Base-by-base conservation (phyloP, 352 stramenopile species). In the Globisporangium cylindrosporum region DNA sequence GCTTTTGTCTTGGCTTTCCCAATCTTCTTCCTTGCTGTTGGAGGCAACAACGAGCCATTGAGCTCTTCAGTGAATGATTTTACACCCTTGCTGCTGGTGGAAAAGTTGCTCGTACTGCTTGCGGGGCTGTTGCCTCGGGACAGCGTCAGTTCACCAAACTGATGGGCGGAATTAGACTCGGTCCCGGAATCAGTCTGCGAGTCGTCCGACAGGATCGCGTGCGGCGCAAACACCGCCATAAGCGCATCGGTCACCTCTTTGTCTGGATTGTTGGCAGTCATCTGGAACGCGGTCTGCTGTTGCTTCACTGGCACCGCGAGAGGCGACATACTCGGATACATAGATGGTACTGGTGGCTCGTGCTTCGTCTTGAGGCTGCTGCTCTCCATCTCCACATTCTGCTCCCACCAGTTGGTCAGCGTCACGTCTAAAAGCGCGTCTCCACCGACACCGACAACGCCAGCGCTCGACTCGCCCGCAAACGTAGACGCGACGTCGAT, bases 181-280 rank as follows among this genome's bases (percentile, higher is more conserved):
- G 57, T 65, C 24, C 62, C 57, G 0, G 69, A 71, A n/a, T 78
- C 74, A 1, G 66, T 60, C 63, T 73, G 69, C 10, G 74, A 77
- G 61, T 81, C 74, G 62, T 81, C 72, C 22, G 64, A 73, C 2
- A 72, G 60, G 63, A 66, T 29, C 29, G 63, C 34, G n/a, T 71
- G 69, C 61, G 74, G 72, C 15, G 66, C 67, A 53, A 79, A 81
- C 10, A 66, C 72, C 4, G 66, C 64, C 18, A 79, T 54, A 36
- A 63, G 51, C 25, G 59, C 66, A 60, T 74, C 70, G 27, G 76
- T 73, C 57, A 75, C 72, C 4, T 73, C 69, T 43, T 54, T 71
- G 24, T 68, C 62, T 12, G 64, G 48, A 18, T 64, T 25, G 14
- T 20, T 20, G 10, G 4, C 4, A 20, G 38, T 14, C 12, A 46